Percentiles rank a stretch among this genome's conserved stretches.
Evolutionary conservation across 257 asterid species (phyloP).

Genomic region (Solanum corneliomulleri): DNA sequence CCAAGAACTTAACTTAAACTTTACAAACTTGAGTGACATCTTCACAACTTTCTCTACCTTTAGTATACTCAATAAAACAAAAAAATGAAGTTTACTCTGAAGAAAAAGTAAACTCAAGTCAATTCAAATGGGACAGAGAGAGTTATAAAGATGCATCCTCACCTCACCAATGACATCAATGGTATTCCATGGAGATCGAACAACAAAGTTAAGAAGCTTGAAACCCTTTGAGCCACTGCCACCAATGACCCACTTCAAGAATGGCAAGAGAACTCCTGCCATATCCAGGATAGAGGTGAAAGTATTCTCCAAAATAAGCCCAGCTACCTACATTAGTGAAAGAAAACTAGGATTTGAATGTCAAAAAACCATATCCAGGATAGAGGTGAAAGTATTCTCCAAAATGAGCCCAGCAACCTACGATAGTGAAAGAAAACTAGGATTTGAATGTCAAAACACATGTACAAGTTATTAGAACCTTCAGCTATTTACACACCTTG

Average conservation of each 20-base stretch:
- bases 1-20: background rate
- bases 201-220: constrained; percentile 63
- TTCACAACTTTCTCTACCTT: background rate
- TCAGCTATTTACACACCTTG: background rate
- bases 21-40: background rate
- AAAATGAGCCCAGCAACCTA: constrained; percentile 74
- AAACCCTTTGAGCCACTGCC: constrained; percentile 70
- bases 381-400: constrained; percentile 93
- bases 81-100: background rate
- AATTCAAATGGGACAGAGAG: background rate
- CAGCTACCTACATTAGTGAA: constrained; percentile 54
- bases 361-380: constrained; percentile 60
- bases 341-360: background rate
- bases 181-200: constrained; percentile 97
- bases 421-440: constrained; percentile 1
- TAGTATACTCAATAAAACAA: background rate
- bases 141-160: constrained; percentile 10
- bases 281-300: constrained; percentile 95
- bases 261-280: constrained; percentile 92
- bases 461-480: background rate
- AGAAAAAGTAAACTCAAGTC: background rate
- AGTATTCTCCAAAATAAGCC: constrained; percentile 78
- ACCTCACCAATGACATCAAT: constrained; percentile 81
- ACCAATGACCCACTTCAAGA: constrained; percentile 88
- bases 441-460: background rate